A percentile compares a stretch with the other conserved stretches of the same genome.
Evolutionary conservation across 768 basidiomycete species (phyloP).

Genomic region (Tephrocybe sp.): DNA sequence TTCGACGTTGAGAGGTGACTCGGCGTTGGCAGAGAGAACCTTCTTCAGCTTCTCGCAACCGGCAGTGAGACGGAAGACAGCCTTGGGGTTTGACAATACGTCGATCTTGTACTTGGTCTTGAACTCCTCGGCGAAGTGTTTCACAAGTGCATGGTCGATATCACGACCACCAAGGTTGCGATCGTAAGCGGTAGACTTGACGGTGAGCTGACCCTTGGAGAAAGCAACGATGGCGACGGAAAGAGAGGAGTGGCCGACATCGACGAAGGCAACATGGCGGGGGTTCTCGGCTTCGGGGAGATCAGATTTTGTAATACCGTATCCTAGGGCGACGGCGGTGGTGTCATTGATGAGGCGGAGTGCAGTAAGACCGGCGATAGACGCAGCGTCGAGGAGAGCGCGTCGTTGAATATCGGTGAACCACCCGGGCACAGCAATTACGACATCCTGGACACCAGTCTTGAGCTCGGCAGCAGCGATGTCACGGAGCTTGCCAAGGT

Average conservation of each 20-base stretch:
- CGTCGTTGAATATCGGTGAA: conserved; percentile 93
- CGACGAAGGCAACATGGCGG: conserved; percentile 89
- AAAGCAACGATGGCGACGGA: conserved; percentile 89
- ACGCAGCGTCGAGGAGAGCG: conserved; percentile 85
- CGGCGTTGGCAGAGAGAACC: conserved; percentile 89
- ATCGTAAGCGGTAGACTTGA: conserved; percentile 90
- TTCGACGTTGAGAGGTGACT: conserved; percentile 90
- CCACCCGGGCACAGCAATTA: conserved; percentile 96
- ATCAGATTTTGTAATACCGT: conserved; percentile 98
- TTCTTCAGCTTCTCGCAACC: conserved; percentile 97
- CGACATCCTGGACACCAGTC: conserved; percentile 82
- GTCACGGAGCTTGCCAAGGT: conserved; percentile 88
- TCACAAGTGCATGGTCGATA: conserved; percentile 88
- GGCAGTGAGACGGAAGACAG: conserved; percentile 83
- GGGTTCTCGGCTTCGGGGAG: conserved; percentile 83
- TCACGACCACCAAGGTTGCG: conserved; percentile 94
- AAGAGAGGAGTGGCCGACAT: conserved; percentile 91
- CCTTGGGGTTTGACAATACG: conserved; percentile 88
- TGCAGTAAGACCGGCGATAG: conserved; percentile 85
- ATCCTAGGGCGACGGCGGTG: conserved; percentile 94
- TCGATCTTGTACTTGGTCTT: conserved; percentile 98
- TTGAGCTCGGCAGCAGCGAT: conserved; percentile 86
- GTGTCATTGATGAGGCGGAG: conserved; percentile 97
- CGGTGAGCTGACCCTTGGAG: conserved; percentile 87
- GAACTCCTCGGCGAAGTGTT: conserved; percentile 91